These are phyloP conservation scores for Fusarium sp. DNA, from an alignment of 2,329 filamentous ascomycete species.

Conservation along the genomic window DNA sequence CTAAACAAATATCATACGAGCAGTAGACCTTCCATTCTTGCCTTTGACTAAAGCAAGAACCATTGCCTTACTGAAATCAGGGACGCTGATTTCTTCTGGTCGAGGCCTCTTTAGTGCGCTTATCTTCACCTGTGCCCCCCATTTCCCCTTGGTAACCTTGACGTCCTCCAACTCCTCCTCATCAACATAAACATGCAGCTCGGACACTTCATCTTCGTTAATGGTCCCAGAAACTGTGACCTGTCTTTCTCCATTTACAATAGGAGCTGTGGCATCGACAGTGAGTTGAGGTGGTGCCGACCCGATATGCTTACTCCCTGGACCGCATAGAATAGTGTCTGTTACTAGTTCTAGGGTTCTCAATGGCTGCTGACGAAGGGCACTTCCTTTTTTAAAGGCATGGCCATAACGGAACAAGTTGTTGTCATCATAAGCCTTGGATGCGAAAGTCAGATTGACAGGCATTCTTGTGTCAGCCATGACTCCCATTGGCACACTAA, in stretches of 20 bases:
- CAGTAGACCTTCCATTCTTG: neutral
- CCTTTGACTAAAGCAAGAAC: neutral
- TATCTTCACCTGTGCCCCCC: neutral
- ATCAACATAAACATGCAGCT: neutral
- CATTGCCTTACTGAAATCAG: neutral
- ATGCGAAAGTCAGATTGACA: conserved; percentile 9
- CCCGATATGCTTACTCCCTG: fast-evolving
- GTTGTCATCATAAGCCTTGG: neutral
- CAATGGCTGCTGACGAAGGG: neutral
- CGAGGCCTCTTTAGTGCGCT: neutral
- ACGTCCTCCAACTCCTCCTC: neutral
- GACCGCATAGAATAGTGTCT: neutral
- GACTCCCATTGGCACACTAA: conserved; percentile 3
- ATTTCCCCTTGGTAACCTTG: neutral
- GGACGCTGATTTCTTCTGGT: neutral
- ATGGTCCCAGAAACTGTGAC: neutral
- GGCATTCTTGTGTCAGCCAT: conserved; percentile 3
- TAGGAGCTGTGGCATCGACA: neutral
- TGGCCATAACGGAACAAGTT: neutral
- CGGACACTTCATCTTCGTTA: fast-evolving
- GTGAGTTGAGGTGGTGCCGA: neutral
- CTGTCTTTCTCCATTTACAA: neutral
- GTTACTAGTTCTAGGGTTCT: neutral
- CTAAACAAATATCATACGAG: neutral
- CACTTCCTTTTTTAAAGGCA: neutral